phyloP scores from a whole-genome alignment of 257 asterid genomes.

The Asclepias syriaca region DNA sequence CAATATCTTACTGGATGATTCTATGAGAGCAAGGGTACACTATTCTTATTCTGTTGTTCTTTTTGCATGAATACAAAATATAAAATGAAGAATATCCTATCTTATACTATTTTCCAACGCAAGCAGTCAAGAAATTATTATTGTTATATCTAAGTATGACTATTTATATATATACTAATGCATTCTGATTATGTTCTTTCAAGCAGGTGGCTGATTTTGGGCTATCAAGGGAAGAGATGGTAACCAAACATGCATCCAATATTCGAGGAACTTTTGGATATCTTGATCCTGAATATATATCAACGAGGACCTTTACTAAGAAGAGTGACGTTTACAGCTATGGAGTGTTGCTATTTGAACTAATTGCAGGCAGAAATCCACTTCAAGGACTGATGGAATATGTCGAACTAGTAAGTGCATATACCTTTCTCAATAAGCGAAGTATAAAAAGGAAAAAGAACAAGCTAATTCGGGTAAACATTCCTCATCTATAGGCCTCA shows the following conservation, averaged over 20 bases:
- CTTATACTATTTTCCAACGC: neutral
- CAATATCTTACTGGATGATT: constrained; percentile 84
- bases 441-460: neutral
- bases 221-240: constrained; percentile 92
- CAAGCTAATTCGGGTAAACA: neutral
- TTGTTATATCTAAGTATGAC: neutral
- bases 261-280: constrained; percentile 90
- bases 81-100: neutral
- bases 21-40: constrained; percentile 84
- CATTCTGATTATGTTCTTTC: constrained; percentile 13
- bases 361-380: constrained; percentile 85
- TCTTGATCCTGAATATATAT: constrained; percentile 91
- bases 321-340: constrained; percentile 92
- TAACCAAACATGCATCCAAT: constrained; percentile 57
- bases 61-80: neutral
- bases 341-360: constrained; percentile 87
- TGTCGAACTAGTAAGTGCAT: constrained; percentile 69
- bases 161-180: neutral
- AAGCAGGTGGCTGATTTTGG: constrained; percentile 90
- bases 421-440: constrained; percentile 5
- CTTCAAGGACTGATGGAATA: constrained; percentile 88
- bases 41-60: constrained; percentile 12
- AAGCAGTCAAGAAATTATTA: neutral
- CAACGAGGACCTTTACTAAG: constrained; percentile 80
- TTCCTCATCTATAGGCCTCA: neutral